These are phyloP conservation scores for Ceratopteris richardii DNA, from an alignment of 75 land plant genomes.

Conservation along the genomic window DNA sequence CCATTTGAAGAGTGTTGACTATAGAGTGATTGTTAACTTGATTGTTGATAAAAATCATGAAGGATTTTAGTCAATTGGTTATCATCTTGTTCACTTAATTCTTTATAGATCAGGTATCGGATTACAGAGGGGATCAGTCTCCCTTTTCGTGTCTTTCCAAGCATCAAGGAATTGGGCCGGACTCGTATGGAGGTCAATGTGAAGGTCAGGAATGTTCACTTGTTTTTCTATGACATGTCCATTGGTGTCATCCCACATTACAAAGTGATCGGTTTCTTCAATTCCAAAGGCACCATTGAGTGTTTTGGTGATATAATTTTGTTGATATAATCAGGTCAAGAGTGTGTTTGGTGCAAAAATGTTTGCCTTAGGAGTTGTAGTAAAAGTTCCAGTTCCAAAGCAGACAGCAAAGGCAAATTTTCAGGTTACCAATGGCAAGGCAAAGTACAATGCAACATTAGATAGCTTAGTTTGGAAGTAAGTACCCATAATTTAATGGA, in stretches of 20 bases:
- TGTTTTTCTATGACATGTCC: not conserved
- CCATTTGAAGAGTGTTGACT: no score
- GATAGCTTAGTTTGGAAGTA: conserved; percentile 99
- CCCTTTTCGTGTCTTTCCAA: conserved; percentile 95
- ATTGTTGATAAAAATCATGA: no score
- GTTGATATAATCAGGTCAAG: conserved; percentile 56
- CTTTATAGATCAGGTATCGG: conserved; percentile 97
- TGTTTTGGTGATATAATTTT: no score
- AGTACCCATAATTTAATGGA: no score
- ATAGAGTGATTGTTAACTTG: no score
- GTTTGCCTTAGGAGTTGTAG: conserved; percentile 97
- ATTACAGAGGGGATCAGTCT: conserved; percentile 97
- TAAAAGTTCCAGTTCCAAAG: conserved; percentile 96
- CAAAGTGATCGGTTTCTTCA: no score
- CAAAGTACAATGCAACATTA: conserved; percentile 88
- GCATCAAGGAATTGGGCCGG: conserved; percentile 93
- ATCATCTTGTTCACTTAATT: no score
- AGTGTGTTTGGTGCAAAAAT: conserved; percentile 98
- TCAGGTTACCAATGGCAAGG: conserved; percentile 92
- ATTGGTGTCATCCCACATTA: no score
- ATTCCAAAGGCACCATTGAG: no score
- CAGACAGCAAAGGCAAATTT: conserved; percentile 96
- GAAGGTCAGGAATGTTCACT: conserved; percentile 48
- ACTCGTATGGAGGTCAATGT: conserved; percentile 99
- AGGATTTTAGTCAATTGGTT: no score